Evolutionary conservation across 768 basidiomycete genomes (phyloP).

Genomic region (Xerocomellus amylosporus): DNA sequence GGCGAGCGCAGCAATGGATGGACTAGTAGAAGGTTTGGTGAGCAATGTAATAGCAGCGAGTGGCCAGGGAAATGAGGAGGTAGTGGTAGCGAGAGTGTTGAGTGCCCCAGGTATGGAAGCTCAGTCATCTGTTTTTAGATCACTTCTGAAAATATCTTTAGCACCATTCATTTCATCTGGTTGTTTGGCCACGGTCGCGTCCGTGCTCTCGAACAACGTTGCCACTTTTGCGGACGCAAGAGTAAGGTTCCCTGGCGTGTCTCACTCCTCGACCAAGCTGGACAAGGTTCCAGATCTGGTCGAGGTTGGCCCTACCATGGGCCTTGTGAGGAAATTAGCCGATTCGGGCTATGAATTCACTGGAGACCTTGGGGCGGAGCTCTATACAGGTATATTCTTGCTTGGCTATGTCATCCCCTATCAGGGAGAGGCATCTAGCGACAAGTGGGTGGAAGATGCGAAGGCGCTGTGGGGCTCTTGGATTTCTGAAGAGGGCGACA

Average conservation of each 20-base stretch:
- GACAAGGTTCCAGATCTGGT: background rate
- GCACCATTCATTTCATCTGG: slow-evolving; percentile 22
- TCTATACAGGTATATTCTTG: slow-evolving; percentile 23
- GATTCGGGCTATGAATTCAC: slow-evolving; percentile 21
- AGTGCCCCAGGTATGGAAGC: slow-evolving; percentile 16
- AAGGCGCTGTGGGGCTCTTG: slow-evolving; percentile 33
- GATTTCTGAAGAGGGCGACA: slow-evolving; percentile 10
- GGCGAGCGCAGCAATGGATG: slow-evolving; percentile 43
- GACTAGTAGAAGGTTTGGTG: slow-evolving; percentile 31
- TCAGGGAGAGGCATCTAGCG: slow-evolving; percentile 5
- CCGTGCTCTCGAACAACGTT: slow-evolving; percentile 17
- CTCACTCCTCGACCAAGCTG: background rate
- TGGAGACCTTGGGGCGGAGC: slow-evolving; percentile 18
- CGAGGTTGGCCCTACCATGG: slow-evolving; percentile 4
- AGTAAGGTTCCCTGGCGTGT: slow-evolving; percentile 12
- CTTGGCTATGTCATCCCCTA: slow-evolving; percentile 20
- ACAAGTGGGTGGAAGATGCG: slow-evolving; percentile 21
- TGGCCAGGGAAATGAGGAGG: background rate
- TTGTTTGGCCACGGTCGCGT: slow-evolving; percentile 17
- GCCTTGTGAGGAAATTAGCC: slow-evolving; percentile 13
- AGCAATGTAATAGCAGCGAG: background rate
- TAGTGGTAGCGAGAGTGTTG: slow-evolving; percentile 9
- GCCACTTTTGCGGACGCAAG: slow-evolving; percentile 11
- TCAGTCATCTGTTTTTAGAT: background rate
- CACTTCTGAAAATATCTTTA: slow-evolving; percentile 3